Percentiles rank a stretch among this genome's conserved stretches.
phyloP scores from a whole-genome alignment of 2,329 filamentous ascomycete genomes.

The Chrysoporthe austroafricana region DNA sequence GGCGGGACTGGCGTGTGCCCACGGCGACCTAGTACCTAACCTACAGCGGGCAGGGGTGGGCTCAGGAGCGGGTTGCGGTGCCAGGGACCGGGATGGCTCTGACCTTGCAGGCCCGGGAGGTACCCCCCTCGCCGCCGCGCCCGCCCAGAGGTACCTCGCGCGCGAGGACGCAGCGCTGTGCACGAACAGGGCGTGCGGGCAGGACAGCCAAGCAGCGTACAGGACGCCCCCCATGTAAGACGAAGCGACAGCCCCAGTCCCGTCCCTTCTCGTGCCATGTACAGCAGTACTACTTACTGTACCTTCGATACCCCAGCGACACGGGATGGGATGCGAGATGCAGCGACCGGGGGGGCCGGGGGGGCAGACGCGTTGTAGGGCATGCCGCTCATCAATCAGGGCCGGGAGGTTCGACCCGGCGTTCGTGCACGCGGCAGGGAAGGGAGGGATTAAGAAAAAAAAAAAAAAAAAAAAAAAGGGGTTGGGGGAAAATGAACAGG shows the following conservation, averaged over 20 bases:
- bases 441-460: not conserved
- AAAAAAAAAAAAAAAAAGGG: not conserved
- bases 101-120: conserved; percentile 11
- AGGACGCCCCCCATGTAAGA: conserved; percentile 13
- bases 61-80: conserved; percentile 13
- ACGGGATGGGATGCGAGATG: conserved; percentile 1
- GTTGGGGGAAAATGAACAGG: no score
- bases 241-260: conserved; percentile 11
- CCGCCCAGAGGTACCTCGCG: not conserved
- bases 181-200: conserved; percentile 17
- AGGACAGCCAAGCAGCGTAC: conserved; percentile 22
- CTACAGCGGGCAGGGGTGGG: conserved; percentile 6
- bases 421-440: conserved; percentile 3
- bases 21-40: not conserved
- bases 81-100: conserved; percentile 25
- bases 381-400: not conserved
- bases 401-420: not conserved
- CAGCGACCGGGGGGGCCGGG: not conserved
- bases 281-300: not conserved
- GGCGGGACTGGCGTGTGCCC: conserved; percentile 1
- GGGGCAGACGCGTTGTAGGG: not conserved
- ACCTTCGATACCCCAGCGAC: not conserved
- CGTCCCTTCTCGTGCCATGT: not conserved
- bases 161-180: not conserved
- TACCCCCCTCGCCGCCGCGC: not conserved